Evolutionary conservation across 768 basidiomycete species (phyloP), one percentile per base, ranked within the genome.

Genomic region (Tylopilus sp.): DNA sequence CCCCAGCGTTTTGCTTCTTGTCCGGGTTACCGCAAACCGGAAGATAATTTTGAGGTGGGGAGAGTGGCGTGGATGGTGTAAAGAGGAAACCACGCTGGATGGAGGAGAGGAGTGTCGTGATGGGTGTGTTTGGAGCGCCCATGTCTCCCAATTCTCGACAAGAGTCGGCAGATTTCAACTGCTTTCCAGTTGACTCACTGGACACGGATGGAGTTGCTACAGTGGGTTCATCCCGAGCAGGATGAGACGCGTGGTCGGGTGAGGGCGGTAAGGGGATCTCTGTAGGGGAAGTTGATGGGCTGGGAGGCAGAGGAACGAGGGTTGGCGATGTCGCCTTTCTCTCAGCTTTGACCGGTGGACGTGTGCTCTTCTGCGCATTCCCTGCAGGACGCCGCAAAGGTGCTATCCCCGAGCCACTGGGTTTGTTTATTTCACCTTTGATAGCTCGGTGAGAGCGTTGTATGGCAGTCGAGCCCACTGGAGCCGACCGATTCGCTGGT

Each of bases 31-130:
- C 51, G 7, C 36, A 36, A 6, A 19, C 30, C 45, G 37, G 50
- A 41, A 69, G 55, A 54, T 83, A 80, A 28, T 75, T 71, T 50
- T 78, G 72, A 24, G 80, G 78, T 17, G 83, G 83, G 3, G 85
- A 83, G 33, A 86, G 72, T 3, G 84, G 83, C 1, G 80, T 76
- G n/a, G 73, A 74, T 16, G 84, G 85, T 4, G 84, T 82, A 58
- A 81, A 77, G n/a, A 84, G 66, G 66, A 88, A 88, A 29, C 85
- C 86, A 16, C 76, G 78, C 57, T 87, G 78, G 50, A 88, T 88
- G 3, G 84, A 70, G 16, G 76, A 72, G 41, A 84, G 69, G 28
- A 88, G 76, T 10, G 80, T 73, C 8, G 86, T 86, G 44, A 88
- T 88, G 3, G 86, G 86, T 28, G 86, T 87, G 55, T 75, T 80